Evolutionary conservation across 352 stramenopile species (phyloP), one percentile per base, ranked within the genome.

Genomic region (Phytophthora podocarpi): DNA sequence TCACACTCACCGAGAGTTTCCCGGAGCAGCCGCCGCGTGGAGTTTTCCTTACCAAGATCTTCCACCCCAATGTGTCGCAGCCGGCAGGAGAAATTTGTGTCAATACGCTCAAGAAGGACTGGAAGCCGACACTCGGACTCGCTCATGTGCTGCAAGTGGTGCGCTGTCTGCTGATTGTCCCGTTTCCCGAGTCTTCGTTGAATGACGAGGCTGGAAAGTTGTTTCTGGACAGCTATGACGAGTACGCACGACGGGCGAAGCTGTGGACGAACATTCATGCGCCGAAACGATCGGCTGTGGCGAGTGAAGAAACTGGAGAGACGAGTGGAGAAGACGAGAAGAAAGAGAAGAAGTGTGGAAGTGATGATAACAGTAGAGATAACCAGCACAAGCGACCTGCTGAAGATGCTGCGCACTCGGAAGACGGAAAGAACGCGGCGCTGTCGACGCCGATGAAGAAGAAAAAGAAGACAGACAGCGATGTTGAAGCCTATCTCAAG

Each of bases 41-140:
- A 26, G 95, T 98, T 56, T 99, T 99, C 64, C 72, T 99, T 18
- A 99, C 97, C 30, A 99, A 99, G 84, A 99, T 99, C 49, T 99
- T 98, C 78, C 98, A 99, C 72, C 98, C 98, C 0, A 99, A 99
- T 77, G 97, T 99, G 18, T 96, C 97, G 18, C 82, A 90, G 26
- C 92, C 82, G 11, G 98, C 92, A 21, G 97, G 97, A 32, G 97
- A 98, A 32, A 99, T 99, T 78, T 99, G 98, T 66, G 98, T 99
- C 20, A 99, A 99, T 71, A 99, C 97, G 27, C 86, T 99, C 30
- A 99, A 99, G 80, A 97, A 96, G 56, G 97, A 99, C 75, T 99
- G 98, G 98, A 95, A 89, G 13, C 70, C 96, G 12, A 82, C 87
- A 30, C 87, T 98, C 3, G 98, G 96, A 16, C 87, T 99, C 47